A percentile compares a stretch with the other conserved stretches of the same genome.
Evolutionary conservation across 305 asterid genomes (phyloP).

Genomic region (Plantago lanceolata): DNA sequence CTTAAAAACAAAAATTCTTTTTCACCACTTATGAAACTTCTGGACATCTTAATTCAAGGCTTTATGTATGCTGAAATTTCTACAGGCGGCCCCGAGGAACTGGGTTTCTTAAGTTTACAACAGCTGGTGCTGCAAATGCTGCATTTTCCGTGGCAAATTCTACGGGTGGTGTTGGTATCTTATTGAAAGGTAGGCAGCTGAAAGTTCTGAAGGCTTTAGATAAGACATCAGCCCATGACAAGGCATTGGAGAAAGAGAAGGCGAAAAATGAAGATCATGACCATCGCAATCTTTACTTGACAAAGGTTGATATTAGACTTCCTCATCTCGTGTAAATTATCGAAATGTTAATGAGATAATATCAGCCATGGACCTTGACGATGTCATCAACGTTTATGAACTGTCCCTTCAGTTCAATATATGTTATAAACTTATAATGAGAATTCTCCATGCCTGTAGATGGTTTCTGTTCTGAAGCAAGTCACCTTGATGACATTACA

Average conservation of each 20-base stretch:
- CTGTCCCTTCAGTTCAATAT: no score
- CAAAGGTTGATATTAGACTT: constrained; percentile 56
- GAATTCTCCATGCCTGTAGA: no score
- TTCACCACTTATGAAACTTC: background rate
- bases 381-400: no score
- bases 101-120: constrained; percentile 87
- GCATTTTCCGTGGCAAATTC: constrained; percentile 65
- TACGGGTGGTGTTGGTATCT: constrained; percentile 56
- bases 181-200: constrained; percentile 73
- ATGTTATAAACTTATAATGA: no score
- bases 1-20: background rate
- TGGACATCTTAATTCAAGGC: background rate
- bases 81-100: constrained; percentile 94
- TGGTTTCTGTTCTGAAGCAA: no score
- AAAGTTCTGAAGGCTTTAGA: constrained; percentile 80
- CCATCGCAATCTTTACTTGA: constrained; percentile 77
- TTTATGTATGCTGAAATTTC: constrained; percentile 18
- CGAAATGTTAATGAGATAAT: background rate
- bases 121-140: constrained; percentile 61
- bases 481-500: no score
- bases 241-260: constrained; percentile 81
- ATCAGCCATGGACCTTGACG: background rate
- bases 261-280: constrained; percentile 63
- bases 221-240: constrained; percentile 72
- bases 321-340: constrained; percentile 9